Evolutionary conservation across 495 filamentous ascomycete genomes (phyloP).

Genomic region (Penicillium canescens): DNA sequence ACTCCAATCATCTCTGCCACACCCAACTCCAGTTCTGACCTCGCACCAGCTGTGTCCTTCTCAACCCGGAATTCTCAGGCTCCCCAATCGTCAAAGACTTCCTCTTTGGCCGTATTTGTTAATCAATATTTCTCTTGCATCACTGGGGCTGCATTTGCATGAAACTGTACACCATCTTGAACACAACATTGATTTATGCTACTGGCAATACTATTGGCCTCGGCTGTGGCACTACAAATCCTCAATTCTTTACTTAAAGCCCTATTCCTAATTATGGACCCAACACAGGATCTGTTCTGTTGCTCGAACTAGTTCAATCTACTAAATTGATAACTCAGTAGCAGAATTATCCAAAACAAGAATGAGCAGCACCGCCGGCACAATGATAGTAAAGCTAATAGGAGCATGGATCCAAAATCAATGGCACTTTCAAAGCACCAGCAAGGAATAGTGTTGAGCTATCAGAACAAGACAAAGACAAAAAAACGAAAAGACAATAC

Average conservation of each 20-base stretch:
- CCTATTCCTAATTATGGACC: too few relatives aligned
- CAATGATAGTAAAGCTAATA: not conserved
- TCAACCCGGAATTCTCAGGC: constrained; percentile 70
- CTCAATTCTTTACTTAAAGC: not conserved
- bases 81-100: constrained; percentile 72
- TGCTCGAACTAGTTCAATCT: not conserved
- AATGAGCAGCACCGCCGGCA: too few relatives aligned
- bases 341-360: not conserved
- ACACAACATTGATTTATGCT: too few relatives aligned
- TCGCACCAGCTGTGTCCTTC: constrained; percentile 55
- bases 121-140: not conserved
- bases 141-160: not conserved
- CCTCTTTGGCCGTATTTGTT: constrained; percentile 52
- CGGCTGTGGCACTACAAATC: too few relatives aligned
- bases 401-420: not conserved
- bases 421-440: not conserved
- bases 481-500: constrained; percentile 9
- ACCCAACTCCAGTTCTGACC: constrained; percentile 5
- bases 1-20: not conserved
- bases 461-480: constrained; percentile 7
- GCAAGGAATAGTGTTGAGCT: not conserved
- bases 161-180: not conserved
- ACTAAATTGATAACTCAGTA: not conserved
- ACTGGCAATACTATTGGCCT: too few relatives aligned
- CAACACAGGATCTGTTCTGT: too few relatives aligned